A percentile compares a stretch with the other conserved stretches of the same genome.
These are phyloP conservation scores for Fraxinus anomala DNA, from an alignment of 257 asterid species.

Conservation along the genomic window DNA sequence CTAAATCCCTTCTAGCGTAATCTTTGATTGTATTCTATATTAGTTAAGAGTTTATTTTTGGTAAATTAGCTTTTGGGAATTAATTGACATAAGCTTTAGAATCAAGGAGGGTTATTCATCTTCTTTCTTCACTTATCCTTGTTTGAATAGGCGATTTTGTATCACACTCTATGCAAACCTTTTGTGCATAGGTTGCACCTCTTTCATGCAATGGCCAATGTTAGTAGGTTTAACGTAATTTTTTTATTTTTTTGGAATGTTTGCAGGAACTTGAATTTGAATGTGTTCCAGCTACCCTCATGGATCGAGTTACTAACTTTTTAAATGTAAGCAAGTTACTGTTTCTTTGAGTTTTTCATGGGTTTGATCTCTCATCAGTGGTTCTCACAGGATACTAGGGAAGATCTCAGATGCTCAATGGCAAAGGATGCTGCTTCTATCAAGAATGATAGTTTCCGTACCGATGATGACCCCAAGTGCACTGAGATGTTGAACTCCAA, in stretches of 20 bases:
- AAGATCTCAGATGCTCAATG: slow-evolving; percentile 85
- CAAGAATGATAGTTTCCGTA: slow-evolving; percentile 62
- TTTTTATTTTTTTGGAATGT: slow-evolving; percentile 14
- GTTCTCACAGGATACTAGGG: slow-evolving; percentile 64
- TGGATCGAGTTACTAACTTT: slow-evolving; percentile 80
- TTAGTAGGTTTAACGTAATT: not conserved
- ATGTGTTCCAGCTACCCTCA: slow-evolving; percentile 75
- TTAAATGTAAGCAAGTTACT: slow-evolving; percentile 62
- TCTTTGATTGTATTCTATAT: no score
- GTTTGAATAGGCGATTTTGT: not conserved
- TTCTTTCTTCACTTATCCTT: not conserved
- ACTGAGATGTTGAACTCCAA: slow-evolving; percentile 36
- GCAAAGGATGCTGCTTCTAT: slow-evolving; percentile 82
- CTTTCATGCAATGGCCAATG: not conserved
- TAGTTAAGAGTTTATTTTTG: no score
- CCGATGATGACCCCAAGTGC: slow-evolving; percentile 33
- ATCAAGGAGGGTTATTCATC: no score
- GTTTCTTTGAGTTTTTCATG: slow-evolving; percentile 15
- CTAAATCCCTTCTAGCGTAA: no score
- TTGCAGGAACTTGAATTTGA: slow-evolving; percentile 74
- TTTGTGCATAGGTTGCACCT: slow-evolving; percentile 5
- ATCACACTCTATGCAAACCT: not conserved
- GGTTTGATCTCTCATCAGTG: slow-evolving; percentile 35
- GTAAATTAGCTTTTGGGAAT: not conserved
- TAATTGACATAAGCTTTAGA: no score